Conservation (phyloP, 225 moss, liverwort and hornwort species). For the Climacium dendroides region DNA sequence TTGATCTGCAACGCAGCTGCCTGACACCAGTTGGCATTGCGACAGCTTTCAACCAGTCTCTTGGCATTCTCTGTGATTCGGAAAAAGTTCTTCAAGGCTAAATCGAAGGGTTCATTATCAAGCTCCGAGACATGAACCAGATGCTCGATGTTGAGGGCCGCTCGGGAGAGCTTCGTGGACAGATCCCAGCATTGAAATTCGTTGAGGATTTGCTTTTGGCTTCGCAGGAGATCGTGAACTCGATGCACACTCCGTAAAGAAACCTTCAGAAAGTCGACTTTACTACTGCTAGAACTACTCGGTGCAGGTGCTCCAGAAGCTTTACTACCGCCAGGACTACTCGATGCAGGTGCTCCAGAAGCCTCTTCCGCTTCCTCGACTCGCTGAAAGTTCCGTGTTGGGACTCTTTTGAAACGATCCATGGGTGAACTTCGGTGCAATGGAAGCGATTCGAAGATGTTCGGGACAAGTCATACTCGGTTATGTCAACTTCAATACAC, state of each 20-base stretch:
- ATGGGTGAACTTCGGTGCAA: background rate
- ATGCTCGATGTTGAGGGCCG: slow-evolving; percentile 16
- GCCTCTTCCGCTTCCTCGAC: background rate
- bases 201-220: slow-evolving; percentile 7
- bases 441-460: background rate
- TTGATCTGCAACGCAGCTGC: slow-evolving; percentile 23
- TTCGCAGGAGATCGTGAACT: slow-evolving; percentile 8
- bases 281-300: background rate
- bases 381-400: background rate
- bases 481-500: background rate
- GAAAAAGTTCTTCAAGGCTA: background rate
- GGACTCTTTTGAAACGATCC: background rate
- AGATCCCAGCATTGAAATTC: slow-evolving; percentile 25
- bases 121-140: slow-evolving; percentile 20
- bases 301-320: background rate
- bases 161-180: background rate
- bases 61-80: slow-evolving; percentile 18
- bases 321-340: background rate
- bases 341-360: background rate
- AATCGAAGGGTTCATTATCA: background rate
- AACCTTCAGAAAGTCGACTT: background rate
- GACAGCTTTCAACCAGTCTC: slow-evolving; percentile 9
- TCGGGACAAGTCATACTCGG: slow-evolving; percentile 6
- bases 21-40: slow-evolving; percentile 11
- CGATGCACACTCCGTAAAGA: background rate